Base-by-base conservation (phyloP, 2,329 filamentous ascomycete species). In the Ilyonectria destructans region DNA sequence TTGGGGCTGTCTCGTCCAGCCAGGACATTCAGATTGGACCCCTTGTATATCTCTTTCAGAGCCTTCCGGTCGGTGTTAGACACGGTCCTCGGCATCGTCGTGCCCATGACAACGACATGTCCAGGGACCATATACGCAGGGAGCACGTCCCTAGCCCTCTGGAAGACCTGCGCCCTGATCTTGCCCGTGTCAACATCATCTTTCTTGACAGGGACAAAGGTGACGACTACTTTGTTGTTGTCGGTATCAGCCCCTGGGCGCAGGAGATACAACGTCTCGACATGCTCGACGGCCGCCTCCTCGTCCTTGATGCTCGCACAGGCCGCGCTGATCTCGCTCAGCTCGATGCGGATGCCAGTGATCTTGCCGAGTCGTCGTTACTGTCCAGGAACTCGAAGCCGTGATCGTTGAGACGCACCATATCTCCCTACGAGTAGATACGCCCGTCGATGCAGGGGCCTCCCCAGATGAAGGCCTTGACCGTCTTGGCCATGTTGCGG, bases 31-130 rank as follows among this genome's bases (percentile, higher is more conserved):
- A 77, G 57, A 37, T 77, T 70, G 4, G 74, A 62, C 3, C 1
- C 31, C 10, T 64, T 54, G 65, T 77, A 77, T n/a, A 75, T 70
- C 10, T 58, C 60, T 57, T 69, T 69, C 45, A 77, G 63, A 8
- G 77, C 76, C 29, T 77, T 78, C 29, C 80, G 77, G 62, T 82
- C 79, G 2, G 78, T 82, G 56, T 79, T 78, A 12, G 79, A 81
- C 2, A 76, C 74, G 0, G 79, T 82, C 15, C 75, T 73, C 6
- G 80, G 80, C 56, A 82, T 80, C 8, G 62, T 67, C 9, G 69
- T 69, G 31, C 67, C 73, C 21, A 77, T 51, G 1, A 81, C 73
- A 5, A 79, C 75, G 1, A 81, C 65, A 26, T 77, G 79, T 1
- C 77, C 77, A 0, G 80, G 80, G 6, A 81, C 76, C 80, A 82